Base-by-base conservation (phyloP, 108 stramenopile species). In the Nitzschia sp. region DNA sequence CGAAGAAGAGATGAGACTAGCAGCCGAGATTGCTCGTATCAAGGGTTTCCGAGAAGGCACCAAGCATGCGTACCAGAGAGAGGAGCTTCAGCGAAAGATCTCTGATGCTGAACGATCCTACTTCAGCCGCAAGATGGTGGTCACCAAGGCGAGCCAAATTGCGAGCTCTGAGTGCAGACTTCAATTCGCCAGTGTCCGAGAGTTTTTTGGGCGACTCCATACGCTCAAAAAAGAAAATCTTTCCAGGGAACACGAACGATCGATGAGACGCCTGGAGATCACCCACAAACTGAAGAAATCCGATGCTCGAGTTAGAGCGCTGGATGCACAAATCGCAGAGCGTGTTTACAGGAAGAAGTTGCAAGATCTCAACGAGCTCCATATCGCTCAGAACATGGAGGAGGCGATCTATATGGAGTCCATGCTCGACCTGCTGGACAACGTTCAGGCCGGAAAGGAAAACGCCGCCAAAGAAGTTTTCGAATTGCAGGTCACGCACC, bases 21-120 rank as follows among this genome's bases (percentile, higher is more conserved):
- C 71, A 21, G 71, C 71, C 13, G 71, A 72, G 19, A 46, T 72
- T 17, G 71, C 71, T 8, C n/a, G 53, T n/a, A 61, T 72, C 32
- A 63, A 64, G 23, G 63, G 23, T 1, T 63, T 38, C n/a, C 71
- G 71, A 19, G 24, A 60, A 6, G 36, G 25, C 19, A 42, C 61
- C n/a, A 32, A 64, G 3, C 42, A 30, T 6, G 18, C 5, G 25
- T 5, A 18, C 3, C 2, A 8, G n/a, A 46, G 64, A 6, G 24
- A 27, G 35, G 46, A 53, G 29, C 48, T 72, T 24, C 63, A 53
- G 15, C 5, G 61, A 3, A 72, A 63, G 54, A 64, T 72, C 3
- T 42, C 71, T 9, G 48, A 72, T 49, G 71, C 64, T 26, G 71
- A 72, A 34, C 48, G 46, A 33, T 25, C 71, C 3, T 45, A 72